Evolutionary conservation across 768 basidiomycete genomes (phyloP), one percentile per base, ranked within the genome.

Genomic region (Amylocystis lapponica): DNA sequence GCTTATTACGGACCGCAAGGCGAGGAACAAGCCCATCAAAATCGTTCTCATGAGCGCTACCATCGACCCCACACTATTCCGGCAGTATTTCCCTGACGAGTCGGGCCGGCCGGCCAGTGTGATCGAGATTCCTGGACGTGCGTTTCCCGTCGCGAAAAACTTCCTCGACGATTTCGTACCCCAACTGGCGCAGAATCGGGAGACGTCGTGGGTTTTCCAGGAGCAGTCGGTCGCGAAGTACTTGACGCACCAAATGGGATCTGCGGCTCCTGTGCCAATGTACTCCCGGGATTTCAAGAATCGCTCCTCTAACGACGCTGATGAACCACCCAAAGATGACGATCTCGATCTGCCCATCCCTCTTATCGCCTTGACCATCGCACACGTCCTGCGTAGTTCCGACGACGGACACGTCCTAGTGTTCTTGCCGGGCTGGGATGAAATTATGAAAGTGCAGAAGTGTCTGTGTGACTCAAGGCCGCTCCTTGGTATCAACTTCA

Each of bases 21-120:
- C 76, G 5, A 75, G 76, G 49, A 74, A 76, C 10, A 76, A 81
- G 36, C 81, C 86, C 3, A 65, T 97, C 62, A 93, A 92, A 62
- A 71, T 97, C 50, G 66, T 96, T 32, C 75, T 98, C 43, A 96
- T 97, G 93, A 94, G 89, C 56, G 94, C 94, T 8, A 97, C 94
- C 33, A 90, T 97, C 58, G 89, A 96, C 54, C 86, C 93, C 8
- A 76, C 76, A 0, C 72, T 95, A 20, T 98, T 96, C 76, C 83
- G 87, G 57, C 67, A 74, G 10, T 98, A 97, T 67, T 98, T 98
- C 69, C 66, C 70, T 7, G 78, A 85, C 55, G 67, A 75, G 14
- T 48, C 63, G 0, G 81, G 79, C 17, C 57, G 66, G 12, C 80
- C 76, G 2, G 86, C 90, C 0, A 70, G 74, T 16, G 77, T 88